Conservation (phyloP, 192 early-diverging fungal genomes). For the Helicostylum pulchrum region DNA sequence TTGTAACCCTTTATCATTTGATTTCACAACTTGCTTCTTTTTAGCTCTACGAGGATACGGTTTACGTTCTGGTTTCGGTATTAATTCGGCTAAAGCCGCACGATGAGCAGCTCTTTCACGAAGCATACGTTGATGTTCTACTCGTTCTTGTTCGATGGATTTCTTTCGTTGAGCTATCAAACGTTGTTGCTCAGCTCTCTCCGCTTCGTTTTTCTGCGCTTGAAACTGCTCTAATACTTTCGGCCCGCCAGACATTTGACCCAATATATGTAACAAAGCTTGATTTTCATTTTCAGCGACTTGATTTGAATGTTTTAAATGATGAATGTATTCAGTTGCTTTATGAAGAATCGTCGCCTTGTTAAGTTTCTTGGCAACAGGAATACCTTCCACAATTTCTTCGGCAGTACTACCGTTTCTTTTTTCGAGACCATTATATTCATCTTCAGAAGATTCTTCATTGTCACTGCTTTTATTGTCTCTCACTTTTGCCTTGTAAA, state of each 20-base stretch:
- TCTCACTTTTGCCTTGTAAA: slow-evolving; percentile 51
- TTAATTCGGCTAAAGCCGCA: slow-evolving; percentile 22
- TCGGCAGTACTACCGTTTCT: slow-evolving; percentile 30
- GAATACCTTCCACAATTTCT: slow-evolving; percentile 73
- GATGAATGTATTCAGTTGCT: slow-evolving; percentile 86
- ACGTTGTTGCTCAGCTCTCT: slow-evolving; percentile 15
- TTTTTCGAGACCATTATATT: slow-evolving; percentile 36
- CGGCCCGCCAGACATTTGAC: slow-evolving; percentile 42
- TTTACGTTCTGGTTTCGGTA: slow-evolving; percentile 6
- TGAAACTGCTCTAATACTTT: slow-evolving; percentile 29
- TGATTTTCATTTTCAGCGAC: slow-evolving; percentile 43
- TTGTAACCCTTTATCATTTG: not conserved
- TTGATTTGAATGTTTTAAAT: slow-evolving; percentile 45
- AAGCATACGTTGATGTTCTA: slow-evolving; percentile 20
- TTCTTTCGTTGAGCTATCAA: slow-evolving; percentile 16
- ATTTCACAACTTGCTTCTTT: not conserved
- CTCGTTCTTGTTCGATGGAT: slow-evolving; percentile 5
- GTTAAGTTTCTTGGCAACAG: slow-evolving; percentile 84
- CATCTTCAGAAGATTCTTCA: slow-evolving; percentile 34
- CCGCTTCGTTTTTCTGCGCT: not conserved
- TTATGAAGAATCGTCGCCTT: slow-evolving; percentile 92
- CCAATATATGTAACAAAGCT: slow-evolving; percentile 38
- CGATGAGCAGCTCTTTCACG: slow-evolving; percentile 26
- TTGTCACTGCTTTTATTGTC: slow-evolving; percentile 44
- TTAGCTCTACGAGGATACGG: slow-evolving; percentile 16